phyloP scores from a whole-genome alignment of 2,329 filamentous ascomycete species.

The Exserohilum rostratum region DNA sequence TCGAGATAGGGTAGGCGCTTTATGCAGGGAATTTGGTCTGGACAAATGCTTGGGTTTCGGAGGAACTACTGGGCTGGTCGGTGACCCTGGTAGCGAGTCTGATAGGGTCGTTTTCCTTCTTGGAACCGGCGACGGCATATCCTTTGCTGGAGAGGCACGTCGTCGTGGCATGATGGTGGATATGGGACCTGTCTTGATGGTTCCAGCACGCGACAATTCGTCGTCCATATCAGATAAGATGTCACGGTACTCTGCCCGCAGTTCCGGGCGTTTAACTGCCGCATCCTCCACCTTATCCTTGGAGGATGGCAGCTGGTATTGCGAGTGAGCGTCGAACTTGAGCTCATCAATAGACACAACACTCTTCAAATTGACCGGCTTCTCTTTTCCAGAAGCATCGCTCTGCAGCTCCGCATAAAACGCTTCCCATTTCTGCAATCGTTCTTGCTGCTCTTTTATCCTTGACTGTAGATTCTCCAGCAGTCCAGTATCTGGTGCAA shows the following conservation, averaged over 20 bases:
- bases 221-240: slow-evolving; percentile 41
- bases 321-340: slow-evolving; percentile 42
- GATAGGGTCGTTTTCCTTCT: slow-evolving; percentile 26
- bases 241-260: slow-evolving; percentile 29
- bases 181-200: slow-evolving; percentile 22
- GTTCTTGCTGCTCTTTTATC: slow-evolving; percentile 68
- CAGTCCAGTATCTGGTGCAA: slow-evolving; percentile 59
- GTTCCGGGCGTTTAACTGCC: slow-evolving; percentile 9
- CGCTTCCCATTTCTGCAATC: slow-evolving; percentile 75
- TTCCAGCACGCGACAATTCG: slow-evolving; percentile 31
- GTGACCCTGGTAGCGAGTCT: slow-evolving; percentile 20
- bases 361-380: slow-evolving; percentile 4
- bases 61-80: slow-evolving; percentile 15
- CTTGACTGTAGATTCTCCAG: slow-evolving; percentile 74
- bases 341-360: slow-evolving; percentile 22
- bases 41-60: slow-evolving; percentile 20
- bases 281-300: slow-evolving; percentile 15
- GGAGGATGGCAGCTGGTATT: slow-evolving; percentile 33
- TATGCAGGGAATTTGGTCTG: slow-evolving; percentile 26
- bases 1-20: slow-evolving; percentile 15
- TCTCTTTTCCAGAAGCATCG: slow-evolving; percentile 9
- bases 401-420: slow-evolving; percentile 59
- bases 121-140: slow-evolving; percentile 25
- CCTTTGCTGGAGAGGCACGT: slow-evolving; percentile 28
- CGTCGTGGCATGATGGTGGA: slow-evolving; percentile 18